phyloP scores from a whole-genome alignment of 2,329 filamentous ascomycete genomes.

The Plectosphaerella plurivora region DNA sequence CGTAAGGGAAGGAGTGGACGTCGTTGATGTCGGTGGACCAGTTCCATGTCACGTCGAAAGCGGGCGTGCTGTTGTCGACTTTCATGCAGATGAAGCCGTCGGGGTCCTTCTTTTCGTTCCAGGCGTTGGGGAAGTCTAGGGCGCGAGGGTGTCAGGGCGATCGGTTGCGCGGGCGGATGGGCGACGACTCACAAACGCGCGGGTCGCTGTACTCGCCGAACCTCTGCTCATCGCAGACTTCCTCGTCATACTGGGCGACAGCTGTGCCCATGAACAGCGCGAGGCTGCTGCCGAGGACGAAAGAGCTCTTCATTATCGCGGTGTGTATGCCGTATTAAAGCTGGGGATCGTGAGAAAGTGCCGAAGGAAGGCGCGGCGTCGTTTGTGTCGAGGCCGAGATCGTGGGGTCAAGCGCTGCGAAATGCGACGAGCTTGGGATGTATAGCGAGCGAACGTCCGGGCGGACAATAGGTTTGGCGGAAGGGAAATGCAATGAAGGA shows the following conservation, averaged over 20 bases:
- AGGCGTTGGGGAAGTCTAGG: conserved; percentile 19
- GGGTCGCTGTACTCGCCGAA: conserved; percentile 15
- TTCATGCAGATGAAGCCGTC: conserved; percentile 23
- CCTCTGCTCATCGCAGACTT: conserved; percentile 19
- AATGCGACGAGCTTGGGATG: not conserved
- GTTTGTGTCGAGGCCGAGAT: not conserved
- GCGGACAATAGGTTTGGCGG: not conserved
- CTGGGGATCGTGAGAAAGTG: not conserved
- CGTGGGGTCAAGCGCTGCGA: not conserved
- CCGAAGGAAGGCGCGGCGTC: not conserved
- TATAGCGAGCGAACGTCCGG: not conserved
- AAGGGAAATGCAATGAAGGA: too few relatives aligned
- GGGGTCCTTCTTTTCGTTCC: conserved; percentile 25
- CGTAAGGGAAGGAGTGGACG: conserved; percentile 27
- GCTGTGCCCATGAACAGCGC: conserved; percentile 10
- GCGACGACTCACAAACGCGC: conserved; percentile 14
- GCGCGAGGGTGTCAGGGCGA: not conserved
- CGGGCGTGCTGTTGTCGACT: conserved; percentile 19
- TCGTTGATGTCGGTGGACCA: conserved; percentile 19
- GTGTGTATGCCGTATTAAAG: not conserved
- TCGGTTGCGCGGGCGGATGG: not conserved
- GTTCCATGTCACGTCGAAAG: conserved; percentile 26
- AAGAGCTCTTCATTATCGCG: conserved; percentile 8
- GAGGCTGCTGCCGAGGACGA: conserved; percentile 8
- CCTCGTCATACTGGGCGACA: conserved; percentile 17